Evolutionary conservation across 1,284 basidiomycete species (phyloP).

Genomic region (Boletus sp.): DNA sequence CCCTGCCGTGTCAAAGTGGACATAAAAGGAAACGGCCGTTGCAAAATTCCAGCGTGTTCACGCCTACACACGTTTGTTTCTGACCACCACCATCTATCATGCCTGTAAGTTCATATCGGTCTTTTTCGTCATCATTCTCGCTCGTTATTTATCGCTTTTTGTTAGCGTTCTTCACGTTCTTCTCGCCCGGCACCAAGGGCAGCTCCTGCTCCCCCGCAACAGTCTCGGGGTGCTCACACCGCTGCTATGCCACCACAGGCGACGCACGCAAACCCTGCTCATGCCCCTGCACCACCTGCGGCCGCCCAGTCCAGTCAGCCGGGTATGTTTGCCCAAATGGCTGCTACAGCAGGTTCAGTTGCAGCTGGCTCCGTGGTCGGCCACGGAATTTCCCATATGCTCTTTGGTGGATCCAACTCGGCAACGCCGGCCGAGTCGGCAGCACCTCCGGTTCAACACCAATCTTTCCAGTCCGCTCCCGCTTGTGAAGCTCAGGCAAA

Average conservation of each 20-base stretch:
- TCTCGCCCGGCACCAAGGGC: conserved; percentile 63
- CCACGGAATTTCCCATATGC: conserved; percentile 83
- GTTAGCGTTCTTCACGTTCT: conserved; percentile 62
- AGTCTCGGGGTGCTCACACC: conserved; percentile 39
- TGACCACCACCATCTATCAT: conserved; percentile 46
- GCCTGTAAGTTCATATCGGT: conserved; percentile 55
- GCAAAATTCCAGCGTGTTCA: conserved; percentile 19
- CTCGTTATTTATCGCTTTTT: conserved; percentile 8
- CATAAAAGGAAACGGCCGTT: conserved; percentile 26
- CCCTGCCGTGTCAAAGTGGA: conserved; percentile 13
- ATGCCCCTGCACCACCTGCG: conserved; percentile 45
- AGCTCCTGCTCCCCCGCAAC: conserved; percentile 45
- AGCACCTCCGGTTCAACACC: conserved; percentile 45
- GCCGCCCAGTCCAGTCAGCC: conserved; percentile 46
- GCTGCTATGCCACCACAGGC: conserved; percentile 38
- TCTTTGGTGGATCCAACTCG: conserved; percentile 68
- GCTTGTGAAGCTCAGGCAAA: conserved; percentile 76
- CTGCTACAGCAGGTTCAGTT: conserved; percentile 86
- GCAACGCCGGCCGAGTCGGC: conserved; percentile 48
- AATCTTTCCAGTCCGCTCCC: conserved; percentile 42
- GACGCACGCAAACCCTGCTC: conserved; percentile 46
- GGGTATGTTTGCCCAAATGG: conserved; percentile 81
- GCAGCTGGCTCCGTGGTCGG: conserved; percentile 84
- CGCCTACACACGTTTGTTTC: conserved; percentile 17
- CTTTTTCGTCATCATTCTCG: neutral